Evolutionary conservation across 306 rosid genomes (phyloP).

Genomic region (Glycine latifolia): DNA sequence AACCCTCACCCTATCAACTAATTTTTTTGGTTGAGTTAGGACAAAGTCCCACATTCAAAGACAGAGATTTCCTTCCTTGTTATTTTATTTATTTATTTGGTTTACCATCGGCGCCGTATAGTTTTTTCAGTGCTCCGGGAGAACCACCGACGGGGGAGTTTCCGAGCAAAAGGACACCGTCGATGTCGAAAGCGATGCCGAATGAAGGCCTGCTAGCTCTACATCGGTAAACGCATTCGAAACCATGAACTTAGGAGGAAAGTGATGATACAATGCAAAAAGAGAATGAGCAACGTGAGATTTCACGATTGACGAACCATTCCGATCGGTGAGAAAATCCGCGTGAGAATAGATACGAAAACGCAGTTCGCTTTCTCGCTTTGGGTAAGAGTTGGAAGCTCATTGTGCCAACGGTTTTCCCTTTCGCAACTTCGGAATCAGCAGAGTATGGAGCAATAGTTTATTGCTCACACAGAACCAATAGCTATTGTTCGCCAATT

Average conservation of each 20-base stretch:
- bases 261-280: neutral
- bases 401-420: conserved; percentile 48
- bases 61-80: neutral
- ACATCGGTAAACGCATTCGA: conserved; percentile 15
- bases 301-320: conserved; percentile 48
- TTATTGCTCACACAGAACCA: neutral
- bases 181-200: conserved; percentile 94
- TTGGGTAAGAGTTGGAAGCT: conserved; percentile 58
- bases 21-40: too few relatives aligned
- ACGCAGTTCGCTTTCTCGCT: conserved; percentile 38
- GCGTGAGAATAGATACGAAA: conserved; percentile 17
- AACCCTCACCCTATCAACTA: too few relatives aligned
- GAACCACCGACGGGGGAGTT: conserved; percentile 83
- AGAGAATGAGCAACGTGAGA: neutral
- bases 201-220: conserved; percentile 59
- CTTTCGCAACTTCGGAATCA: too few relatives aligned
- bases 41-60: neutral
- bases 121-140: conserved; percentile 64
- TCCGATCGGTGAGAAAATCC: conserved; percentile 61
- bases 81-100: neutral
- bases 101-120: conserved; percentile 67
- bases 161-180: conserved; percentile 86
- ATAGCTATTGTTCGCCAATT: neutral
- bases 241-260: neutral
- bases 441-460: neutral